phyloP scores from a whole-genome alignment of 805 yeast genomes.

The Myxozyma monticola region DNA sequence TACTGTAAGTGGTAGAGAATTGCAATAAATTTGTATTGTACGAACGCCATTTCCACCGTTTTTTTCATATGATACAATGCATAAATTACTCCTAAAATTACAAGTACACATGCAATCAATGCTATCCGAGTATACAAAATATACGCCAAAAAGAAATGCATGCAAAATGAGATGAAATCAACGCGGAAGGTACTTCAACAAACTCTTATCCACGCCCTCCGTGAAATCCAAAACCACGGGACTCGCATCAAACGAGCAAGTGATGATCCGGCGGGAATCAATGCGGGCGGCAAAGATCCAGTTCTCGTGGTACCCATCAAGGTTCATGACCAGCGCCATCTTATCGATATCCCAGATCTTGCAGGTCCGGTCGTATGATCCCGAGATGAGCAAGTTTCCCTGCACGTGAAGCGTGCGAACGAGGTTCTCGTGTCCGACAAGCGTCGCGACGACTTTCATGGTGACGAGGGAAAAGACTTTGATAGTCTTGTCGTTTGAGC shows the following conservation, averaged over 20 bases:
- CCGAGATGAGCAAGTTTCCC: slow-evolving; percentile 35
- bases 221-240: slow-evolving; percentile 40
- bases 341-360: slow-evolving; percentile 40
- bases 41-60: not conserved
- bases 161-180: not conserved
- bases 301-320: slow-evolving; percentile 38
- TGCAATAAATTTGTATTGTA: not conserved
- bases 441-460: not conserved
- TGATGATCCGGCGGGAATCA: slow-evolving; percentile 35
- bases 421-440: slow-evolving; percentile 64
- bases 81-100: too few species aligned
- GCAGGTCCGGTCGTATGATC: slow-evolving; percentile 41
- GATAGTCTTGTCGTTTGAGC: slow-evolving; percentile 83
- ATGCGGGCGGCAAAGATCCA: slow-evolving; percentile 40
- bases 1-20: not conserved
- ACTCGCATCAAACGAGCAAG: slow-evolving; percentile 39
- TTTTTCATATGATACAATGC: too few species aligned
- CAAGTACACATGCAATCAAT: too few species aligned
- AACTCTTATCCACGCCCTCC: slow-evolving; percentile 33
- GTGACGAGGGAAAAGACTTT: slow-evolving; percentile 61
- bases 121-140: too few species aligned
- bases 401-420: slow-evolving; percentile 54
- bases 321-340: slow-evolving; percentile 33
- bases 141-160: not conserved
- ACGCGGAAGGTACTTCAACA: slow-evolving; percentile 14